Evolutionary conservation across 73 alveolate genomes (phyloP).

Genomic region (Tetrahymena elliotti): DNA sequence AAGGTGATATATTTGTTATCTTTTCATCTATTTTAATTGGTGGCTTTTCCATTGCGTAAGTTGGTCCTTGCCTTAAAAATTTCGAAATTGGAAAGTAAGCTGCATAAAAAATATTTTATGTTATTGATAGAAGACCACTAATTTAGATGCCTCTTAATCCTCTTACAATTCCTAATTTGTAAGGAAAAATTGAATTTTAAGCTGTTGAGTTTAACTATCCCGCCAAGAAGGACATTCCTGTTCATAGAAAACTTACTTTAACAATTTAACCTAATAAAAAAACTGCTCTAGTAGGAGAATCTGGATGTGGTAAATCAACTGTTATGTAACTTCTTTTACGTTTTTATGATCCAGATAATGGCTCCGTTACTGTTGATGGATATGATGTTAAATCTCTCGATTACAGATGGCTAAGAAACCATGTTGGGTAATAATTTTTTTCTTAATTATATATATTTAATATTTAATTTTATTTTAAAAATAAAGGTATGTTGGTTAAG

Average conservation of each 20-base stretch:
- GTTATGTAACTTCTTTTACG: slow-evolving; percentile 59
- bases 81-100: slow-evolving; percentile 59
- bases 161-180: background rate
- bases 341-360: slow-evolving; percentile 64
- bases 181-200: slow-evolving; percentile 49
- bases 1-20: slow-evolving; percentile 49
- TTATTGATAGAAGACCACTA: slow-evolving; percentile 48
- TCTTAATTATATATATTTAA: background rate
- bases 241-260: slow-evolving; percentile 28
- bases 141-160: slow-evolving; percentile 8
- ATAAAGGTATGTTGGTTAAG: slow-evolving; percentile 73
- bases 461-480: background rate
- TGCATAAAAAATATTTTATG: slow-evolving; percentile 40
- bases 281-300: slow-evolving; percentile 75
- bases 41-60: slow-evolving; percentile 50
- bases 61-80: slow-evolving; percentile 54
- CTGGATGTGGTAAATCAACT: slow-evolving; percentile 79
- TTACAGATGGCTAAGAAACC: slow-evolving; percentile 48
- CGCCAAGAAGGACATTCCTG: slow-evolving; percentile 17
- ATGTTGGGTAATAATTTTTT: slow-evolving; percentile 44
- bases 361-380: slow-evolving; percentile 60
- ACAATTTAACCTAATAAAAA: slow-evolving; percentile 58
- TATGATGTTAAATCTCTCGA: slow-evolving; percentile 44
- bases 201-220: slow-evolving; percentile 49
- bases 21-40: slow-evolving; percentile 66